Base-by-base conservation (phyloP, 495 filamentous ascomycete genomes). In the Penicillium lagena region DNA sequence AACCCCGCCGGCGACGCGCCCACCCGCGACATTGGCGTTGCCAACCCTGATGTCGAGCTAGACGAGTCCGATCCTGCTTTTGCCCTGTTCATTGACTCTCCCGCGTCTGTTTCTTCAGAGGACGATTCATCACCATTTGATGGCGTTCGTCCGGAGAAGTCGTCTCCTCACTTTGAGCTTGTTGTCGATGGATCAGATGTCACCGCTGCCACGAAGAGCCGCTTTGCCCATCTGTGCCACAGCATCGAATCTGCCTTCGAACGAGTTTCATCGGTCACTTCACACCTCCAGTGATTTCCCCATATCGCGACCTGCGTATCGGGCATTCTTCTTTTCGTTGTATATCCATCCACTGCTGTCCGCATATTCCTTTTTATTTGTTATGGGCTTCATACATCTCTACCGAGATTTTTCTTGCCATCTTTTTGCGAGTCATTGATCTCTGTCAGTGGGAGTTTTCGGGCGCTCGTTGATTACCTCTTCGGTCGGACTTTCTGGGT, bases 21-120 rank as follows among this genome's bases (percentile, higher is more conserved):
- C 11, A 49, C 67, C 17, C 50, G 61, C 13, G 44, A 52, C 17
- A 52, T 63, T 9, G 58, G 62, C 32, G 43, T 66, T 31, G 60
- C 68, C 40, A 63, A 65, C 37, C 49, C 64, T 10, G 70, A 80
- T 52, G 63, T 74, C 9, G 70, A 76, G 32, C 71, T 83, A 50
- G 81, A 83, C 34, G 73, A 78, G 40, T 70, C 66, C 7, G 82
- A 86, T 56, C 80, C 75, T 17, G 64, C 71, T 12, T 77, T 83
- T 50, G 75, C 74, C 46, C 72, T 81, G 37, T 82, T 77, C 52
- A 52, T 70, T 45, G 72, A 83, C 50, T 68, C 75, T 12, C 62
- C 73, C 2, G 46, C 63, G 9, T 37, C 62, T 29, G 30, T 46
- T 12, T 41, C 54, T 11, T 42, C 53, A 39, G 54, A 63, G 11